Base-by-base conservation (phyloP, 2,329 filamentous ascomycete genomes). In the Hortaea werneckii region DNA sequence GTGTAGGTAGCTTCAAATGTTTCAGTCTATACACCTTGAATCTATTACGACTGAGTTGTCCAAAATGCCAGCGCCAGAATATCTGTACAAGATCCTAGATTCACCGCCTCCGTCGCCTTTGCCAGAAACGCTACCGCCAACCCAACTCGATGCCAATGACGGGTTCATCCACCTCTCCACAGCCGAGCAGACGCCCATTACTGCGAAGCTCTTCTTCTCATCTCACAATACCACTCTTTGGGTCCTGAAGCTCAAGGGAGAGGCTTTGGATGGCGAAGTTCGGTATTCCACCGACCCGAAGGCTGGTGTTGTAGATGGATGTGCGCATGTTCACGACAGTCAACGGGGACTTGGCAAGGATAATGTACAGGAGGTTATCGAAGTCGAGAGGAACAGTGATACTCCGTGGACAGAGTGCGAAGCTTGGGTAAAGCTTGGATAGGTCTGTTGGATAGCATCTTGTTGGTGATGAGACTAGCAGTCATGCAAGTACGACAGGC, bases 51-150 rank as follows among this genome's bases (percentile, higher is more conserved):
- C 20, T 20, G 20, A 20, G 20, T 4, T 20, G 4, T 4, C 20
- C 20, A 20, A 20, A 4, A 42, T 42, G 41, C 29, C 41, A 9
- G 9, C 41, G 10, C 41, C 41, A 5, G 30, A 27, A 8, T 56
- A 53, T 48, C 57, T 55, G 40, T 62, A 62, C 54, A 62, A 62
- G 30, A 59, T 62, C 43, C 54, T 61, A 37, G 52, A 56, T 29
- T 10, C 40, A 1, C 26, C 51, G 6, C 54, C 57, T 1, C 51
- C 44, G 9, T 42, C 47, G 6, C 57, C 59, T 4, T 46, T 61
- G 1, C 56, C 59, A 5, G 43, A 46, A n/a, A 55, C 52, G 4
- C 50, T 60, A 5, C 54, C 55, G 1, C 10, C 49, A 13, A 56
- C 55, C 0, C 40, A 48, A 5, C 45, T 62, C 8, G 59, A 62